A percentile compares a stretch with the other conserved stretches of the same genome.
Conservation (phyloP, 2,329 filamentous ascomycete genomes). For the Fusarium setosum region DNA sequence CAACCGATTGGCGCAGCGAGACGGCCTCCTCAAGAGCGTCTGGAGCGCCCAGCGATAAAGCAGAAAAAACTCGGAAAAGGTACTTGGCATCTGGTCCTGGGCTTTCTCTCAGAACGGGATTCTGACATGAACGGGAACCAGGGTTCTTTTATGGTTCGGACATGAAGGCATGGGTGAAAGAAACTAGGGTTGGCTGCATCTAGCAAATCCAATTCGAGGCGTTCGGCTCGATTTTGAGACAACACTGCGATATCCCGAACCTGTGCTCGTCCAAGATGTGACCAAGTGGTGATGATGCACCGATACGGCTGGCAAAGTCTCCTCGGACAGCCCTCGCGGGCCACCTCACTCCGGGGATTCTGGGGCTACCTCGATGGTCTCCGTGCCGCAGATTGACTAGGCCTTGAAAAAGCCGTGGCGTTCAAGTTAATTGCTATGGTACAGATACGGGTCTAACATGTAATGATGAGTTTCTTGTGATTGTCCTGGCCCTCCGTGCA, state of each 20-base stretch:
- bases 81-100: slow-evolving; percentile 40
- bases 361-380: slow-evolving; percentile 68
- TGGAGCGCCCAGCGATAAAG: slow-evolving; percentile 82
- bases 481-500: neutral
- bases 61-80: slow-evolving; percentile 36
- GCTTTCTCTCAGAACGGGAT: slow-evolving; percentile 39
- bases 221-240: slow-evolving; percentile 59
- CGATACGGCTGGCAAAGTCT: slow-evolving; percentile 66
- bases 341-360: slow-evolving; percentile 61
- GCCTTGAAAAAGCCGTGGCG: slow-evolving; percentile 72
- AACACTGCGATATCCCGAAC: slow-evolving; percentile 47
- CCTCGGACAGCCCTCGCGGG: slow-evolving; percentile 56
- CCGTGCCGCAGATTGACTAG: slow-evolving; percentile 68
- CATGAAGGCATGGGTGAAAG: slow-evolving; percentile 54
- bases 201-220: slow-evolving; percentile 60
- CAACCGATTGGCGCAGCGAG: slow-evolving; percentile 95
- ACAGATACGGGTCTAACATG: slow-evolving; percentile 76
- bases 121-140: slow-evolving; percentile 41
- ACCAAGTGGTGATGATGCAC: slow-evolving; percentile 41
- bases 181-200: slow-evolving; percentile 56
- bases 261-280: slow-evolving; percentile 42
- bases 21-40: slow-evolving; percentile 96
- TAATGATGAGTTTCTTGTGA: slow-evolving; percentile 25
- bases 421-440: slow-evolving; percentile 65
- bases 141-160: slow-evolving; percentile 47